Evolutionary conservation across 129 eudicot genomes (phyloP), one percentile per base, ranked within the genome.

Genomic region (Arctium lappa): DNA sequence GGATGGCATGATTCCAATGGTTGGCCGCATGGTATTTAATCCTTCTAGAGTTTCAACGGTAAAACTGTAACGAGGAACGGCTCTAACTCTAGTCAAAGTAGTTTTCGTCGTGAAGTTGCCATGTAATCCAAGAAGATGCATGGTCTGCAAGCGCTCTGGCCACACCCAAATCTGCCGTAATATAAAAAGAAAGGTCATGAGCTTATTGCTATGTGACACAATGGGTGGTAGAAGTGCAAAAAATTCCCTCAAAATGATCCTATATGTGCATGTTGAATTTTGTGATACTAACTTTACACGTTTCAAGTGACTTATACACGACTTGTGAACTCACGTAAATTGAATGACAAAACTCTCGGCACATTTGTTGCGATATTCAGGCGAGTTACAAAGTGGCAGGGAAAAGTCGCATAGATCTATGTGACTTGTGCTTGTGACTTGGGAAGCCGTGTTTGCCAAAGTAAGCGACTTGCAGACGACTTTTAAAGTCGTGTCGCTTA

Each of bases 1-100:
- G 85, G 97, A 94, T 75, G 98, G 96, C 98, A 92, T 92, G 73
- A 94, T 87, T 38, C 98, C 98, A 79, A 94, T 92, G 33, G 98
- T 94, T 63, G 97, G 98, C 29, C 87, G 87, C 80, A 73, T 77
- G 6, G 75, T 50, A 76, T 94, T 94, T 34, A 94, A 84, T 72
- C 90, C 92, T 89, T 94, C 89, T 48, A 94, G 77, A 73, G 98
- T 94, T 38, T 92, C 91, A 46, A 80, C 75, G 76, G 88, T 86
- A 72, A 94, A 94, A 77, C 98, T 94, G 83, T 94, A 94, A 82
- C 95, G 98, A 79, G 98, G 98, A 85, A 94, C 91, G 30, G 98
- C 98, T 74, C 98, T 95, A 44, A 94, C 90, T 87, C 98, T 91
- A 66, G 98, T 94, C 36, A 88, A 82, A 62, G 94, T 89, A 74